Evolutionary conservation across 176 grass and related monocot genomes (phyloP), one percentile per base, ranked within the genome.

Genomic region (Oropetium thomaeum): DNA sequence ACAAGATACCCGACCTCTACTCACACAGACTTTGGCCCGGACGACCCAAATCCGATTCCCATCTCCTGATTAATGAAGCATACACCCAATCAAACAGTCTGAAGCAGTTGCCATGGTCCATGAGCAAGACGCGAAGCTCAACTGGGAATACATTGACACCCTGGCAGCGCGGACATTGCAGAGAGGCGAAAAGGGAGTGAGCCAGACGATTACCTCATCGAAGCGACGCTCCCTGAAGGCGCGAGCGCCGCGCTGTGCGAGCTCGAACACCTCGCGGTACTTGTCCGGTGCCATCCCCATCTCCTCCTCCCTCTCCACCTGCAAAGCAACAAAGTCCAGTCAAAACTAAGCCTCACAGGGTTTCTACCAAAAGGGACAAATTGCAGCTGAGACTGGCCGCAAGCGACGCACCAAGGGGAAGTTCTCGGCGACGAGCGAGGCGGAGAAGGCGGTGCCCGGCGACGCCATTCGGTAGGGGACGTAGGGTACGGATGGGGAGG

Each of bases 271-370:
- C 72, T 92, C 81, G 76, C 83, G 48, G 65, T 66, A 83, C 89
- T 70, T 90, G 62, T 88, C 96, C 71, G 34, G 54, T 8, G 86
- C 39, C 67, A 92, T 79, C 70, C 87, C 96, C 74, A 75, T 87
- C 67, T 90, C 82, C 70, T 73, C 86, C 58, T 87, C 82, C 64
- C 88, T 75, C 67, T 92, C 89, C 79, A 87, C 86, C 96, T 99
- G 85, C 65, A 74, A 31, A 10, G 58, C 53, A 25, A 75, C 53
- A 44, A 47, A 55, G 19, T 39, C 26, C 15, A 17, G 22, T 31
- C 41, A 26, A 23, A 22, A 1, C 11, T 16, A 38, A 26, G 8
- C 48, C 23, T 5, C 49, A 26, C 20, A 12, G 31, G 20, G 32
- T 16, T 25, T 54, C n/a, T 8, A 41, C 6, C 8, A 33, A 25